phyloP scores from a whole-genome alignment of 129 eudicot genomes.

The Silybum marianum region DNA sequence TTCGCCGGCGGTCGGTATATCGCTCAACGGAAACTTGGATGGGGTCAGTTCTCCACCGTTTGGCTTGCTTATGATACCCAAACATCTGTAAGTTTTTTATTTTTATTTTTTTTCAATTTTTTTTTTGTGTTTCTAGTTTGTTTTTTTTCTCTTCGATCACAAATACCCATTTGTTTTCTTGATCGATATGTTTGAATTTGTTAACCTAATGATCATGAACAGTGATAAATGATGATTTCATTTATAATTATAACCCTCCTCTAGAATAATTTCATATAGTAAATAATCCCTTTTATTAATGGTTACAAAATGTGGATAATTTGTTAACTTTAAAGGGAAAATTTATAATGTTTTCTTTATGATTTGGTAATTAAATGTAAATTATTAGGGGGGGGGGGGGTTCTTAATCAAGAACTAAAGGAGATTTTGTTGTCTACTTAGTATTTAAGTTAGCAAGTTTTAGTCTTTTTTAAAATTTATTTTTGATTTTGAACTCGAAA shows the following conservation, averaged over 20 bases:
- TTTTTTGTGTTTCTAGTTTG: not conserved
- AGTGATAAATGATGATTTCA: not conserved
- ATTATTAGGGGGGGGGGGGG: not conserved
- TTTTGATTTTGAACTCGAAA: not conserved
- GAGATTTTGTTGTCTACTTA: not conserved
- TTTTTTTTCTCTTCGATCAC: not conserved
- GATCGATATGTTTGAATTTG: not conserved
- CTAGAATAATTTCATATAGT: not conserved
- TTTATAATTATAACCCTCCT: not conserved
- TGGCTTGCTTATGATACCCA: slow-evolving; percentile 83
- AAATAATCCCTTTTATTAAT: not conserved
- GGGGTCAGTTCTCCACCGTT: slow-evolving; percentile 91
- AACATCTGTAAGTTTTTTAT: slow-evolving; percentile 47
- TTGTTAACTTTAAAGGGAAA: not conserved
- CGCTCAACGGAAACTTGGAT: slow-evolving; percentile 81
- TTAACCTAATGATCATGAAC: not conserved
- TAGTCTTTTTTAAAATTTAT: not conserved
- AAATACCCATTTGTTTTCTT: not conserved
- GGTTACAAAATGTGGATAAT: slow-evolving; percentile 13
- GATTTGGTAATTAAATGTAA: not conserved
- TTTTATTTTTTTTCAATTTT: too few relatives aligned
- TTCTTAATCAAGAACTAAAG: slow-evolving; percentile 12
- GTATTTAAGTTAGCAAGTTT: not conserved
- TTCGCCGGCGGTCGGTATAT: slow-evolving; percentile 68
- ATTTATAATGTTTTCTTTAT: not conserved